A percentile compares a stretch with the other conserved stretches of the same genome.
These are phyloP conservation scores for Sparassis latifolia DNA, from an alignment of 1,284 basidiomycete genomes.

Conservation along the genomic window DNA sequence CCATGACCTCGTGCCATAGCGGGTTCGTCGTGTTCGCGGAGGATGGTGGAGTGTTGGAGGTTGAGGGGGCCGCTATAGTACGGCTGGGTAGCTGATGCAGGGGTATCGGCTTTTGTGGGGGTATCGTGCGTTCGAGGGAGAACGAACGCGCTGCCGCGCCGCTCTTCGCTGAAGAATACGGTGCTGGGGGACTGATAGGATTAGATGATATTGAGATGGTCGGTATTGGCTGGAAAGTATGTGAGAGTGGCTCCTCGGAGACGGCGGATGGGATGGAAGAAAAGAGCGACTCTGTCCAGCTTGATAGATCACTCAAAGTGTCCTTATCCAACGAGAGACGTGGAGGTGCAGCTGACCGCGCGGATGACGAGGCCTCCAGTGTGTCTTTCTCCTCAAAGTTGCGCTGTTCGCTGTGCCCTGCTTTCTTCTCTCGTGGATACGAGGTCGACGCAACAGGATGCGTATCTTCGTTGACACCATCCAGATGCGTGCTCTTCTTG, in stretches of 20 bases:
- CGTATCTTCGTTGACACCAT: constrained; percentile 12
- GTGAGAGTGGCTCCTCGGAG: background rate
- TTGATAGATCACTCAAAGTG: constrained; percentile 18
- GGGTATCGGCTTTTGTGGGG: constrained; percentile 23
- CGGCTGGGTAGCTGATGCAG: constrained; percentile 12
- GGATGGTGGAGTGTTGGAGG: constrained; percentile 12
- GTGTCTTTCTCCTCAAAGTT: too few relatives aligned
- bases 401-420: too few relatives aligned
- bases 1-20: constrained; percentile 21
- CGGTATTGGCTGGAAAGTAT: too few relatives aligned
- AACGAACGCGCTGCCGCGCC: constrained; percentile 2
- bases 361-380: constrained; percentile 4
- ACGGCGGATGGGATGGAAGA: constrained; percentile 20
- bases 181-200: too few relatives aligned
- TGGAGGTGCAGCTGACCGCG: constrained; percentile 16
- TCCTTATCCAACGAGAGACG: constrained; percentile 25
- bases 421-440: background rate
- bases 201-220: too few relatives aligned
- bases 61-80: constrained; percentile 3
- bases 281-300: constrained; percentile 25
- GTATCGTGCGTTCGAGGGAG: constrained; percentile 9
- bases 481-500: constrained; percentile 13
- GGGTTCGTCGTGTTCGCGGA: constrained; percentile 12
- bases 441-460: constrained; percentile 11
- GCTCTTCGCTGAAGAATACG: too few relatives aligned